Conservation (phyloP, 1,139 yeast species). For the Zygosaccharomyces sapae region DNA sequence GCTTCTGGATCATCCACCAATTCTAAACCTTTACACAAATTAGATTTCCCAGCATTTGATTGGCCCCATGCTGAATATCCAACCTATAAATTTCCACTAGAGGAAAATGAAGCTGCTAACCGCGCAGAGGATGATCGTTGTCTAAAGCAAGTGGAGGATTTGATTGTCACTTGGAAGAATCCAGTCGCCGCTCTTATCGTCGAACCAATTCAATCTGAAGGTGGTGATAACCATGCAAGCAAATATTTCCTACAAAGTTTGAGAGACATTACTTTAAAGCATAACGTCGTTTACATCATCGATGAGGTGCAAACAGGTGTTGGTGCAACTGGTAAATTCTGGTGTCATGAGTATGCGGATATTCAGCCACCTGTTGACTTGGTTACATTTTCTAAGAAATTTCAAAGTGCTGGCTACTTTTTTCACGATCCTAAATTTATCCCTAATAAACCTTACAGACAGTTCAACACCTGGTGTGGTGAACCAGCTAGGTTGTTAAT, state of each 20-base stretch:
- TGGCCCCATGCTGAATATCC: slow-evolving; percentile 82
- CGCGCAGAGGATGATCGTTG: slow-evolving; percentile 59
- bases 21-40: slow-evolving; percentile 69
- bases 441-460: slow-evolving; percentile 65
- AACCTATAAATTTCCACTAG: slow-evolving; percentile 58
- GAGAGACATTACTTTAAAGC: slow-evolving; percentile 56
- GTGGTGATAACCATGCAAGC: slow-evolving; percentile 69
- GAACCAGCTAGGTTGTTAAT: slow-evolving; percentile 66
- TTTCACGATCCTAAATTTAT: slow-evolving; percentile 59
- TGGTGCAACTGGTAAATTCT: slow-evolving; percentile 66
- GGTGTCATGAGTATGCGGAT: slow-evolving; percentile 73
- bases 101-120: slow-evolving; percentile 49
- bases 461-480: slow-evolving; percentile 83
- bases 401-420: slow-evolving; percentile 77
- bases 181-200: slow-evolving; percentile 66
- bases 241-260: slow-evolving; percentile 58
- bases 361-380: slow-evolving; percentile 63
- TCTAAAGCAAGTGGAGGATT: slow-evolving; percentile 51
- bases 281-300: slow-evolving; percentile 57
- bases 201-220: slow-evolving; percentile 74
- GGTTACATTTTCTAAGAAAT: slow-evolving; percentile 72
- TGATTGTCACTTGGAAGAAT: slow-evolving; percentile 46
- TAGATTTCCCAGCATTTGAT: slow-evolving; percentile 70
- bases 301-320: slow-evolving; percentile 78
- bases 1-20: slow-evolving; percentile 71